A percentile compares a stretch with the other conserved stretches of the same genome.
phyloP scores from a whole-genome alignment of 805 yeast species.

The Zygosaccharomyces rouxii region DNA sequence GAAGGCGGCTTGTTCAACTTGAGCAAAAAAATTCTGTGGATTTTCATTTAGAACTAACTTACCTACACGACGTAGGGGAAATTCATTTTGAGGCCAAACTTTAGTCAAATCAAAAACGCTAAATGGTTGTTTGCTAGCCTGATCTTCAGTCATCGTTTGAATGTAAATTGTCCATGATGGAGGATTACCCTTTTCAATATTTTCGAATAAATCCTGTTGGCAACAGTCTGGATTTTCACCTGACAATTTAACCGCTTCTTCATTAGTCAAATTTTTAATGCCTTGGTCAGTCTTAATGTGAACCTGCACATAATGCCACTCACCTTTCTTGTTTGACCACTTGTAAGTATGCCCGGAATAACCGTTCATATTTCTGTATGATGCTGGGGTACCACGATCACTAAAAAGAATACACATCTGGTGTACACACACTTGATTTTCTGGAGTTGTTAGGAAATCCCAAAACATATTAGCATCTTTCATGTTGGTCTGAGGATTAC shows the following conservation, averaged over 20 bases:
- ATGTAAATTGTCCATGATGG: slow-evolving; percentile 85
- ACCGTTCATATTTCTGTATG: slow-evolving; percentile 56
- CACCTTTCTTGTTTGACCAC: slow-evolving; percentile 52
- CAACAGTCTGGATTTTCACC: slow-evolving; percentile 82
- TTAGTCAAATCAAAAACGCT: slow-evolving; percentile 88
- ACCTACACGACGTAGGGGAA: slow-evolving; percentile 84
- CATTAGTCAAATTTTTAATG: slow-evolving; percentile 48
- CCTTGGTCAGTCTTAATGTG: slow-evolving; percentile 55
- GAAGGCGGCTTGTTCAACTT: slow-evolving; percentile 80
- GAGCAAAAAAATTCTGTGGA: slow-evolving; percentile 84
- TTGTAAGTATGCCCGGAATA: slow-evolving; percentile 65
- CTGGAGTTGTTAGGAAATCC: slow-evolving; percentile 63
- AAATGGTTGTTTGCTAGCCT: slow-evolving; percentile 70
- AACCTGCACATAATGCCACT: slow-evolving; percentile 53
- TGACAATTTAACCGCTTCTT: slow-evolving; percentile 61
- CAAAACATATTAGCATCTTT: slow-evolving; percentile 80
- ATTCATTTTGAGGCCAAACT: slow-evolving; percentile 85
- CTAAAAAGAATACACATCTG: slow-evolving; percentile 60
- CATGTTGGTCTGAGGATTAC: slow-evolving; percentile 66
- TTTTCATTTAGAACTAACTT: slow-evolving; percentile 73
- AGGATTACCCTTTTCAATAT: slow-evolving; percentile 69
- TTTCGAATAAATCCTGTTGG: slow-evolving; percentile 72
- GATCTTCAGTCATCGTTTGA: slow-evolving; percentile 80
- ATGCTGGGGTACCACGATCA: slow-evolving; percentile 59
- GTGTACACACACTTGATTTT: slow-evolving; percentile 72